Conservation (phyloP, 2,329 filamentous ascomycete genomes). For the Chaetomiaceae sp. region DNA sequence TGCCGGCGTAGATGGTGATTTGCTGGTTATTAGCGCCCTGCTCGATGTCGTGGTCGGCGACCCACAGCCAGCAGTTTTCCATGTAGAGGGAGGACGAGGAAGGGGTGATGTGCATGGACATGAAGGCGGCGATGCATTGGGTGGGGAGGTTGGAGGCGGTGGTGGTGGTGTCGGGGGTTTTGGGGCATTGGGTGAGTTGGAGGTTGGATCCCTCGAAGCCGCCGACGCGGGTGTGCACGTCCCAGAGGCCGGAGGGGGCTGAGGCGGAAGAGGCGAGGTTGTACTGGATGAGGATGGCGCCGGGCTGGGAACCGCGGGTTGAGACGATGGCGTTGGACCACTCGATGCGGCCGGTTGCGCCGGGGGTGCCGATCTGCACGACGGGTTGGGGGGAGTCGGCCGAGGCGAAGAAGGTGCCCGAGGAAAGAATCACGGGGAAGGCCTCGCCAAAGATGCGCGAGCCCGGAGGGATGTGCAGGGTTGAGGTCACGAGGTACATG, state of each 20-base stretch:
- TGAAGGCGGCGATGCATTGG: conserved; percentile 37
- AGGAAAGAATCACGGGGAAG: conserved; percentile 50
- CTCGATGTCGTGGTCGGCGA: conserved; percentile 31
- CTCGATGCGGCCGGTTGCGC: conserved; percentile 61
- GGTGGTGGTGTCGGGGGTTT: conserved; percentile 37
- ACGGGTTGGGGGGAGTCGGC: conserved; percentile 56
- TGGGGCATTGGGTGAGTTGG: conserved; percentile 61
- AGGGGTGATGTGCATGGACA: conserved; percentile 37
- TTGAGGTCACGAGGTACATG: conserved; percentile 55
- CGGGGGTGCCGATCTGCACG: conserved; percentile 58
- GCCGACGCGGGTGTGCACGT: conserved; percentile 69
- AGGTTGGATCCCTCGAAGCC: conserved; percentile 65
- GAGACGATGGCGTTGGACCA: conserved; percentile 66
- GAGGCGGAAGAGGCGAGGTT: conserved; percentile 50
- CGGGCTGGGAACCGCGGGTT: conserved; percentile 59
- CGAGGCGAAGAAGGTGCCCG: conserved; percentile 52
- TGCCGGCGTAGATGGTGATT: conserved; percentile 32
- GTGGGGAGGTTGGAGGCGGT: conserved; percentile 25
- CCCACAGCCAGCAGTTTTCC: conserved; percentile 41
- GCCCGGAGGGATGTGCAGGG: conserved; percentile 45
- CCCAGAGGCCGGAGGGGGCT: conserved; percentile 57
- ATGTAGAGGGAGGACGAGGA: conserved; percentile 34
- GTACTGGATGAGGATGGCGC: conserved; percentile 66
- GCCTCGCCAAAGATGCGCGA: conserved; percentile 58
- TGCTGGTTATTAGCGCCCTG: conserved; percentile 26